Conservation (phyloP, 176 grass and related monocot genomes). For the Aegilops tauschii region DNA sequence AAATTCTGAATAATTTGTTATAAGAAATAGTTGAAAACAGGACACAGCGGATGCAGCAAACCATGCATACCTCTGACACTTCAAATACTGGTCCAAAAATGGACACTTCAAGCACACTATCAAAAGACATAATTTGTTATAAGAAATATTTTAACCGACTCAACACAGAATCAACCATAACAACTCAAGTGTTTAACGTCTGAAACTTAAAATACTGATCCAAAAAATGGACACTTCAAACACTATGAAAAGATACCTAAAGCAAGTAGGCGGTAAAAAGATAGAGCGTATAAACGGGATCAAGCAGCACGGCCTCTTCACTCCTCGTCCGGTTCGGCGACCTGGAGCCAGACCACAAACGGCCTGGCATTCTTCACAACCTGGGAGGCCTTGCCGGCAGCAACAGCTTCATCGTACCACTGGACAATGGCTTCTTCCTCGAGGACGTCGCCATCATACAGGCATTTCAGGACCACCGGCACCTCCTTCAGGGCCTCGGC, state of each 20-base stretch:
- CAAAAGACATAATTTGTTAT: too few relatives aligned
- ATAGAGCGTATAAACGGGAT: too few relatives aligned
- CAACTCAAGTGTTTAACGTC: background rate
- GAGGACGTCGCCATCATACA: constrained; percentile 67
- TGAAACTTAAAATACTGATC: background rate
- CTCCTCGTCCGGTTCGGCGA: constrained; percentile 60
- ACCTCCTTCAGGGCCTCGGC: constrained; percentile 74
- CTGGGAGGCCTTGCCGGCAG: constrained; percentile 36
- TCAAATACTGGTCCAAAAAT: too few relatives aligned
- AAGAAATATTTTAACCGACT: background rate
- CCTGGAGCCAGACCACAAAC: constrained; percentile 77
- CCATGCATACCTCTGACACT: too few relatives aligned
- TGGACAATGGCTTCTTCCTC: constrained; percentile 71
- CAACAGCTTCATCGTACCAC: constrained; percentile 54
- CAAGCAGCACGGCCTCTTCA: background rate
- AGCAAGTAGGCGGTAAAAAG: background rate
- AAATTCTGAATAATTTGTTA: too few relatives aligned
- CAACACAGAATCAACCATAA: background rate
- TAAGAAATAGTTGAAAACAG: too few relatives aligned
- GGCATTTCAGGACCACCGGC: constrained; percentile 53
- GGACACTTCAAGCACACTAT: too few relatives aligned
- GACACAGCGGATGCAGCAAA: too few relatives aligned
- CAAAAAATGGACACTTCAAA: background rate
- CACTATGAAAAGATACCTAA: background rate
- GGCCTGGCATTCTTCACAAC: constrained; percentile 55